These are phyloP conservation scores for Aspergillus flavus DNA, from an alignment of 2,329 filamentous ascomycete species.

Conservation along the genomic window DNA sequence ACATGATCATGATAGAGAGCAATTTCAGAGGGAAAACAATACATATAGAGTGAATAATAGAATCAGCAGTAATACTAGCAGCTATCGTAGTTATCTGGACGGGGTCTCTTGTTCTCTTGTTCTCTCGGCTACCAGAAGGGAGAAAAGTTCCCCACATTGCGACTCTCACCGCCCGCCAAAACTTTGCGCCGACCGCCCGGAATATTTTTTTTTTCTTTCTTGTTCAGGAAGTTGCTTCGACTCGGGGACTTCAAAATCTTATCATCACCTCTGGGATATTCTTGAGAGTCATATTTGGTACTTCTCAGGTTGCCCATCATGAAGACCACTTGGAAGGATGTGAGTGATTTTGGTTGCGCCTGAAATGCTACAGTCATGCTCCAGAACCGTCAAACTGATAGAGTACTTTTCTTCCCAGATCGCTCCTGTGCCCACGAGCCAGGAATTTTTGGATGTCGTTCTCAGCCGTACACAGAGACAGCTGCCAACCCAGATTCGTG, in stretches of 20 bases:
- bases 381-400: constrained; percentile 23
- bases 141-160: constrained; percentile 13
- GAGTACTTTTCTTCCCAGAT: constrained; percentile 54
- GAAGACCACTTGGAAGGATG: constrained; percentile 65
- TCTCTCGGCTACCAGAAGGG: constrained; percentile 10
- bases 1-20: constrained; percentile 18
- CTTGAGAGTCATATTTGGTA: constrained; percentile 28
- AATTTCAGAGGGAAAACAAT: neutral
- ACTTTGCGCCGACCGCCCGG: constrained; percentile 21
- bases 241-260: constrained; percentile 10
- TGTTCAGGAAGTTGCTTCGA: constrained; percentile 5
- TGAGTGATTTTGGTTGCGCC: constrained; percentile 26
- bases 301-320: constrained; percentile 44
- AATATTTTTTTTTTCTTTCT: constrained; percentile 22
- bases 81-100: neutral
- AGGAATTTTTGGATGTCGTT: constrained; percentile 98
- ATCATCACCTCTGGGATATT: constrained; percentile 12
- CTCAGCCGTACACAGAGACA: constrained; percentile 90
- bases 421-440: constrained; percentile 82
- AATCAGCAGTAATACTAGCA: neutral
- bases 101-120: neutral
- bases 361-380: neutral
- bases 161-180: constrained; percentile 22
- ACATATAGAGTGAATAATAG: neutral
- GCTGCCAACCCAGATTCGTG: constrained; percentile 90